Evolutionary conservation across 2,329 filamentous ascomycete species (phyloP), one percentile per base, ranked within the genome.

Genomic region (Lecanoromycetidae sp.): DNA sequence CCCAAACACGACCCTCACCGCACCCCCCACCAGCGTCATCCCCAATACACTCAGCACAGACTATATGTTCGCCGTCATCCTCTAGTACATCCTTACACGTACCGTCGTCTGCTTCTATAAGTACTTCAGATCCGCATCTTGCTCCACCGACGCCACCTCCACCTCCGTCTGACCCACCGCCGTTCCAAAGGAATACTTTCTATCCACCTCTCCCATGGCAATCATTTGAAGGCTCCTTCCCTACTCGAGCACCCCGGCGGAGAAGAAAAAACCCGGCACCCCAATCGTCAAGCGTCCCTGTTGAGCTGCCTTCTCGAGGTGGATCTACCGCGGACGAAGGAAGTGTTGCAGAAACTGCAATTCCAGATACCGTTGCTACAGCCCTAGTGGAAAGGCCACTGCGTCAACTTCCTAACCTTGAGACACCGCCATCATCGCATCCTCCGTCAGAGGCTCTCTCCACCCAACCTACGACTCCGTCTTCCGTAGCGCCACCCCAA

Each of bases 391-490:
- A 73, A 50, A 54, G 60, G 39, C 45, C 51, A 7, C 48, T 52
- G 32, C 60, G 69, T 23, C 64, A 63, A 10, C 61, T 64, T 6
- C 70, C 68, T 12, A 67, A 25, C 29, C 72, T 60, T 5, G 75
- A 77, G 52, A 79, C 76, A 1, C 76, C 76, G 8, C 70, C 71
- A 3, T 74, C 74, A 7, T 77, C 76, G 7, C 71, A 76, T 50
- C 70, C 71, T 34, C 74, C 74, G 8, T 79, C 76, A 2, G 74
- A 79, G 53, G 64, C 63, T 27, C 70, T 73, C 50, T 72, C 69
- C 3, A 74, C 74, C 2, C 71, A 72, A 37, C 71, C 74, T 25
- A 72, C 72, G 1, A 74, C 74, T 3, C 72, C 76, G 3, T 74
- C 76, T 2, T 74, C 76, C 3, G 63, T 69, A 12, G 61, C 66